These are phyloP conservation scores for Colletotrichum destructivum DNA, from an alignment of 2,329 filamentous ascomycete species.

Conservation along the genomic window DNA sequence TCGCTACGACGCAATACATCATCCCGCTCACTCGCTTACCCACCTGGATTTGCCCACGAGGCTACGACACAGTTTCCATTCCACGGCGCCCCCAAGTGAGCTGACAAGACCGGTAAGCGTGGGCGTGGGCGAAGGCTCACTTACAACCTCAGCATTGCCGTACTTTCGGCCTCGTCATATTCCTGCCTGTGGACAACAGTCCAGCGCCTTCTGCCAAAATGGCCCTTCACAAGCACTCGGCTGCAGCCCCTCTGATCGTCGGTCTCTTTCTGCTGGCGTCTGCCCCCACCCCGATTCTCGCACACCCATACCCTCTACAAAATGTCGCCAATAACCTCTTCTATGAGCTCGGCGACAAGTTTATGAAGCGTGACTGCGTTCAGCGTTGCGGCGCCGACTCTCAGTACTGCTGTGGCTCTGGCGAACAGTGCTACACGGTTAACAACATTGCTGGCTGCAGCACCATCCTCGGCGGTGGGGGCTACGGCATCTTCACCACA, in stretches of 20 bases:
- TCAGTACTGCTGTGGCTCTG: constrained; percentile 68
- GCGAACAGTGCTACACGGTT: constrained; percentile 67
- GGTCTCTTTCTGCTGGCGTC: constrained; percentile 57
- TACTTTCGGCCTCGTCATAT: constrained; percentile 26
- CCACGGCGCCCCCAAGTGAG: constrained; percentile 5
- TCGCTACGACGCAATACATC: constrained; percentile 13
- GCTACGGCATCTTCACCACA: constrained; percentile 62
- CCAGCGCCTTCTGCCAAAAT: constrained; percentile 44
- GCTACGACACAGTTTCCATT: constrained; percentile 14
- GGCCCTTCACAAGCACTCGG: constrained; percentile 29
- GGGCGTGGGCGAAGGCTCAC: constrained; percentile 18
- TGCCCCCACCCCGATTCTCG: constrained; percentile 52
- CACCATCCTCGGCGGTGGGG: constrained; percentile 51
- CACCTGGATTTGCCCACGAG: constrained; percentile 2
- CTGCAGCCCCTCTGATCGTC: constrained; percentile 40
- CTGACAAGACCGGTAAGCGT: constrained; percentile 7
- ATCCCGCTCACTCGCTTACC: constrained; percentile 19
- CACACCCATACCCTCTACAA: constrained; percentile 62
- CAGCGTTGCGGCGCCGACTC: constrained; percentile 69
- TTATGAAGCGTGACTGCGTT: constrained; percentile 65
- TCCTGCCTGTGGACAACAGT: constrained; percentile 52
- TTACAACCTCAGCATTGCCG: constrained; percentile 5
- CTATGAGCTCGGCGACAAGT: constrained; percentile 65
- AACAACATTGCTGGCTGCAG: constrained; percentile 66
- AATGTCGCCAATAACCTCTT: constrained; percentile 58